A percentile compares a stretch with the other conserved stretches of the same genome.
phyloP scores from a whole-genome alignment of 371 early-diverging fungal genomes.

The Mucor plumbeus region DNA sequence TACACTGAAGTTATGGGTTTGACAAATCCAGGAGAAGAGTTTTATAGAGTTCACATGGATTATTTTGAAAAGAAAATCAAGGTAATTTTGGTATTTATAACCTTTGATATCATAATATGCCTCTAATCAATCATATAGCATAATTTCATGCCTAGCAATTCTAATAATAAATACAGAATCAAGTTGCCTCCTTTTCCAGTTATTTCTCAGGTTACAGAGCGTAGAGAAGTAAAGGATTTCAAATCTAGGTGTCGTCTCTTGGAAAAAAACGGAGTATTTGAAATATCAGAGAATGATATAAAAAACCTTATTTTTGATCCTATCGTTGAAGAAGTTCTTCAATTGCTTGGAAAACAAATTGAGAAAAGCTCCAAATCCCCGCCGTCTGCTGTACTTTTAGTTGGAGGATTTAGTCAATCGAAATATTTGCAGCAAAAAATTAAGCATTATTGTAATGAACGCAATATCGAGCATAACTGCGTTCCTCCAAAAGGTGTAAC shows the following conservation, averaged over 20 bases:
- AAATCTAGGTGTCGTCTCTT: not conserved
- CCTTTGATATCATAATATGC: not conserved
- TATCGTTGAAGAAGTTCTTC: not conserved
- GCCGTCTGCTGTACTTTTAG: not conserved
- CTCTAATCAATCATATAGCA: not conserved
- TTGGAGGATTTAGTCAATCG: constrained; percentile 14
- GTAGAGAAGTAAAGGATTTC: not conserved
- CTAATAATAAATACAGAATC: not conserved
- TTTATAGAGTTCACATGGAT: not conserved
- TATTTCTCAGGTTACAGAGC: not conserved
- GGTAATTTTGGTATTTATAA: not conserved
- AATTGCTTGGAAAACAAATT: constrained; percentile 29
- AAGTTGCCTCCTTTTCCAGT: not conserved
- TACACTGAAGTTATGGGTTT: not conserved
- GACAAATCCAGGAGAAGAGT: not conserved
- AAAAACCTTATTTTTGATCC: not conserved
- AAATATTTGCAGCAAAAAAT: constrained; percentile 10
- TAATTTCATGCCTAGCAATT: not conserved
- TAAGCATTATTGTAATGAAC: constrained; percentile 14
- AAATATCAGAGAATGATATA: not conserved
- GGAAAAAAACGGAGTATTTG: not conserved
- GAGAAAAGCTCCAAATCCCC: not conserved
- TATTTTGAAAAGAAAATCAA: not conserved
- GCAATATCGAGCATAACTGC: constrained; percentile 13
- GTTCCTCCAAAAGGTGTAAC: constrained; percentile 33